These are phyloP conservation scores for Hylodesmum podocarpum DNA, from an alignment of 306 rosid genomes.

Conservation along the genomic window DNA sequence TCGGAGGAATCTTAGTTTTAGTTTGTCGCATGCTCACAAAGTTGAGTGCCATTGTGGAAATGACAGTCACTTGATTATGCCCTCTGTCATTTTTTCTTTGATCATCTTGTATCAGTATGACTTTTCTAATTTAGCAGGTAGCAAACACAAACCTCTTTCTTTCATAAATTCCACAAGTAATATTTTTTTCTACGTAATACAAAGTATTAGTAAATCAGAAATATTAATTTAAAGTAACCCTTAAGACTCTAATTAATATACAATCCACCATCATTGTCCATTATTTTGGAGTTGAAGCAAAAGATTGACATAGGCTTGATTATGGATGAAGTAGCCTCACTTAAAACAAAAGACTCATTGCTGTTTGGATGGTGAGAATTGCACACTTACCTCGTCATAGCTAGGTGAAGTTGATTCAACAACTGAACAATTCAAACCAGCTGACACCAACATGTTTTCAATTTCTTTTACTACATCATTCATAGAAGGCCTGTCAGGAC, in stretches of 20 bases:
- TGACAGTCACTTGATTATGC: no score
- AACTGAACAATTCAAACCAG: conserved; percentile 30
- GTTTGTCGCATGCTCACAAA: no score
- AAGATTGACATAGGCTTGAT: neutral
- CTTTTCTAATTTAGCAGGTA: neutral
- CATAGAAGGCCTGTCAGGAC: conserved; percentile 53
- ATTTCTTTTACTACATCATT: conserved; percentile 53
- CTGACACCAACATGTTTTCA: conserved; percentile 40
- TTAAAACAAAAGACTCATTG: neutral
- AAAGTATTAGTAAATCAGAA: neutral
- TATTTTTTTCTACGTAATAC: neutral
- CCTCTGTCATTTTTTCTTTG: no score
- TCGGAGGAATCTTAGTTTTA: no score
- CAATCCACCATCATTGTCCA: neutral
- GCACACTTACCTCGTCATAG: conserved; percentile 35
- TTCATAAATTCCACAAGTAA: neutral
- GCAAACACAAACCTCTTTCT: neutral
- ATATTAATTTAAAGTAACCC: neutral
- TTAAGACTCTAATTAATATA: neutral
- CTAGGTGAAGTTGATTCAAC: conserved; percentile 45
- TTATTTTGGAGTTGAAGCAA: neutral
- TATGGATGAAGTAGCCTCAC: neutral
- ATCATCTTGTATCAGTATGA: no score
- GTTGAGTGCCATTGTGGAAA: no score
- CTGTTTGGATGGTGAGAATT: neutral